These are phyloP conservation scores for Cotoneaster glaucophyllus DNA, from an alignment of 306 rosid genomes.

Conservation along the genomic window DNA sequence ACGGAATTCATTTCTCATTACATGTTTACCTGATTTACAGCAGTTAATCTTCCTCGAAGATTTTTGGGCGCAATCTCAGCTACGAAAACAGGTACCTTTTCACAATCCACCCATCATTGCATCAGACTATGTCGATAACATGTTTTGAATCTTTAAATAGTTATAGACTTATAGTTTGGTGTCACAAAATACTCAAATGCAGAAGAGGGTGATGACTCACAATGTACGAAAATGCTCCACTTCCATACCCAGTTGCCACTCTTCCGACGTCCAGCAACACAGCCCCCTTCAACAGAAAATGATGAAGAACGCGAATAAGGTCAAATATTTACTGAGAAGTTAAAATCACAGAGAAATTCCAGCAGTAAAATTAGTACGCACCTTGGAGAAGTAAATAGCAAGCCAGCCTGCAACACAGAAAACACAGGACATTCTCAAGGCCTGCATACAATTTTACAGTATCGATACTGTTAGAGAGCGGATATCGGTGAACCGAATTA, in stretches of 20 bases:
- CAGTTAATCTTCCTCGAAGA: slow-evolving; percentile 78
- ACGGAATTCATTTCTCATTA: neutral
- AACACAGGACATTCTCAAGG: slow-evolving; percentile 73
- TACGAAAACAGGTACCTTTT: slow-evolving; percentile 74
- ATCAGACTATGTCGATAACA: slow-evolving; percentile 4
- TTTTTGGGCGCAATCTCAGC: slow-evolving; percentile 94
- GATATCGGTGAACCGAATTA: neutral
- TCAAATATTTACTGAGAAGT: neutral
- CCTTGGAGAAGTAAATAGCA: slow-evolving; percentile 74
- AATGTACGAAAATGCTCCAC: slow-evolving; percentile 88
- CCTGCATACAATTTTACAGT: slow-evolving; percentile 42
- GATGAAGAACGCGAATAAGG: slow-evolving; percentile 6
- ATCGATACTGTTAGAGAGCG: neutral
- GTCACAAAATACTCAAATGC: neutral
- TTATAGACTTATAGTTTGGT: neutral
- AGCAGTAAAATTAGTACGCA: slow-evolving; percentile 16
- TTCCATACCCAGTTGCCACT: slow-evolving; percentile 91
- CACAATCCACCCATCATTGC: slow-evolving; percentile 11
- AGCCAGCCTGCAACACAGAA: slow-evolving; percentile 83
- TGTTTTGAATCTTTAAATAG: neutral
- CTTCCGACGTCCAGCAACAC: slow-evolving; percentile 74
- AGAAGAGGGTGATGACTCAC: slow-evolving; percentile 23
- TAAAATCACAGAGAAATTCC: neutral
- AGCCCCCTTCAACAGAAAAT: slow-evolving; percentile 41
- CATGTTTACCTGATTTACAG: slow-evolving; percentile 70